Percentiles rank a stretch among this genome's conserved stretches.
Conservation (phyloP, 306 rosid genomes). For the Astragalus glycyphyllos region DNA sequence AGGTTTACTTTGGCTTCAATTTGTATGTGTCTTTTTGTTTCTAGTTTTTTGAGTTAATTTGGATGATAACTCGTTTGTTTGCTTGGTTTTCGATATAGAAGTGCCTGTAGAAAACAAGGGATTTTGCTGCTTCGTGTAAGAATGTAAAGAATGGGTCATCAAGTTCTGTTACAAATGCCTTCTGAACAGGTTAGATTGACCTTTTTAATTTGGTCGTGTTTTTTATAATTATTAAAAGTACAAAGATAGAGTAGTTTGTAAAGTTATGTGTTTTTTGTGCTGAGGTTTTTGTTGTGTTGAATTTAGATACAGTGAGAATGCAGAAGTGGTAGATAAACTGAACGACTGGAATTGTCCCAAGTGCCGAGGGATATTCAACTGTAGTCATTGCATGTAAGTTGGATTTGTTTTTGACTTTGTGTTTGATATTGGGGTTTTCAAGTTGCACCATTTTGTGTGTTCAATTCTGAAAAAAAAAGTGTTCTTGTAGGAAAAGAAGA, state of each 20-base stretch:
- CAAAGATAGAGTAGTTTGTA: neutral
- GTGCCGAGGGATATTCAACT: slow-evolving; percentile 80
- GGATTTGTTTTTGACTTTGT: neutral
- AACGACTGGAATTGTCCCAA: slow-evolving; percentile 76
- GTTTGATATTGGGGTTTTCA: neutral
- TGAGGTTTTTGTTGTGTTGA: slow-evolving; percentile 12
- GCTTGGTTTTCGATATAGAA: slow-evolving; percentile 37
- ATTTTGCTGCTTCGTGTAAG: slow-evolving; percentile 62
- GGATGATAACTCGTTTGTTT: neutral
- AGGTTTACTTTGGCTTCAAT: neutral
- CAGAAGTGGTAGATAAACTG: slow-evolving; percentile 50
- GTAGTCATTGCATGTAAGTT: slow-evolving; percentile 81
- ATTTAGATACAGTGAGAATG: slow-evolving; percentile 75
- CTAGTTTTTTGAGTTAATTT: neutral
- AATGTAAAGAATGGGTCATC: slow-evolving; percentile 46
- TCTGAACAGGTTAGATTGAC: slow-evolving; percentile 61
- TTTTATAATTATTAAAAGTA: slow-evolving; percentile 11
- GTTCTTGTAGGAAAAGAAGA: slow-evolving; percentile 60
- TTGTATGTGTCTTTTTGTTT: neutral
- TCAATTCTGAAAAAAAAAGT: slow-evolving; percentile 33
- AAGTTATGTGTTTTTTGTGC: slow-evolving; percentile 1
- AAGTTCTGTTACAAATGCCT: slow-evolving; percentile 72
- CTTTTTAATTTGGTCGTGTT: neutral
- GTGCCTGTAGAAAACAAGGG: slow-evolving; percentile 81
- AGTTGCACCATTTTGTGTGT: neutral